These are phyloP conservation scores for Cyberlindnera maclurae DNA, from an alignment of 805 yeast species.

Conservation along the genomic window DNA sequence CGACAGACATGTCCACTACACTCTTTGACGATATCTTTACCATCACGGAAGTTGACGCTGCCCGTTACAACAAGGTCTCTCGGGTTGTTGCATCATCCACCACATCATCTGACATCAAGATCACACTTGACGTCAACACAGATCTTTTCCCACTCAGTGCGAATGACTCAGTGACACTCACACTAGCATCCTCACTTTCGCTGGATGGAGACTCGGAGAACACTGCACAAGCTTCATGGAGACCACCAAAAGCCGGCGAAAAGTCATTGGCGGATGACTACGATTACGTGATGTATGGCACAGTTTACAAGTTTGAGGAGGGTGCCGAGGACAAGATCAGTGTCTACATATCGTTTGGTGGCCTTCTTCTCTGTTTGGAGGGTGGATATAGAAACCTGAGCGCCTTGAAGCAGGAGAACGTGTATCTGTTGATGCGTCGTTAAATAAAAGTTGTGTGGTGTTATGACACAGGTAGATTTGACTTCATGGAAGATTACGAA, in stretches of 20 bases:
- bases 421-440: conserved; percentile 80
- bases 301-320: conserved; percentile 95
- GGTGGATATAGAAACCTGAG: conserved; percentile 90
- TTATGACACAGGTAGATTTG: too few relatives aligned
- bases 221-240: conserved; percentile 40
- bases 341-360: conserved; percentile 94
- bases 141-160: conserved; percentile 82
- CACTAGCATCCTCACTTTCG: conserved; percentile 71
- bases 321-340: conserved; percentile 55
- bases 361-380: conserved; percentile 86
- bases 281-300: conserved; percentile 97
- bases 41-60: conserved; percentile 76
- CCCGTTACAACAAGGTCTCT: conserved; percentile 85
- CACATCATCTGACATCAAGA: conserved; percentile 48
- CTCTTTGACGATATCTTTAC: conserved; percentile 91
- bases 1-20: conserved; percentile 49
- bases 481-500: too few relatives aligned
- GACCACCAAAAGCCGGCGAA: conserved; percentile 71
- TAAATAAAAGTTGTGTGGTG: conserved; percentile 12
- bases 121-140: conserved; percentile 34
- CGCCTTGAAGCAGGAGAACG: conserved; percentile 86
- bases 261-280: conserved; percentile 90
- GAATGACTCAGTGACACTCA: conserved; percentile 75
- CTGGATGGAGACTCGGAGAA: conserved; percentile 40
- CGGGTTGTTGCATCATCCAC: conserved; percentile 86